Conservation (phyloP, 306 rosid genomes). For the Crataegus laevigata region DNA sequence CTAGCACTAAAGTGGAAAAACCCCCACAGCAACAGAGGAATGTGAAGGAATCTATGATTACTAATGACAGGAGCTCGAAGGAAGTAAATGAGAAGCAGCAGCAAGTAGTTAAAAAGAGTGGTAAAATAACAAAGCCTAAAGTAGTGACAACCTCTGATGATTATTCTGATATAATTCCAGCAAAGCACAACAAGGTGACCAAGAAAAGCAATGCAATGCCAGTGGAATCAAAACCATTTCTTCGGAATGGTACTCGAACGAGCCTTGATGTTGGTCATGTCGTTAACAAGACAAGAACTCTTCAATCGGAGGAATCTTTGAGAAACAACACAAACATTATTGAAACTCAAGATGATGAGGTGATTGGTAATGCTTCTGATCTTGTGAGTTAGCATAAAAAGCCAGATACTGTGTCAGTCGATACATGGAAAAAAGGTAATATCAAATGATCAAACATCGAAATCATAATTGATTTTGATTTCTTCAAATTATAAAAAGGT, state of each 20-base stretch:
- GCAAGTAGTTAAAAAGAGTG: slow-evolving; percentile 35
- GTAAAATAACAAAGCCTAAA: slow-evolving; percentile 49
- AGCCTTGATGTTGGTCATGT: slow-evolving; percentile 33
- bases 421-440: too few species aligned
- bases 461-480: too few species aligned
- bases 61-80: slow-evolving; percentile 35
- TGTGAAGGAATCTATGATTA: slow-evolving; percentile 48
- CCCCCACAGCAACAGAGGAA: slow-evolving; percentile 42
- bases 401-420: slow-evolving; percentile 13
- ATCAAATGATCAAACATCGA: too few species aligned
- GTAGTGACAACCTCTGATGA: slow-evolving; percentile 42
- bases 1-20: slow-evolving; percentile 46
- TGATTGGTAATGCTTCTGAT: slow-evolving; percentile 43
- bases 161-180: slow-evolving; percentile 30
- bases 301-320: slow-evolving; percentile 40
- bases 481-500: too few species aligned
- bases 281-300: slow-evolving; percentile 46
- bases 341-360: slow-evolving; percentile 44
- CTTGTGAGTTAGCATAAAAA: slow-evolving; percentile 46
- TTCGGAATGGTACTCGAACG: slow-evolving; percentile 71
- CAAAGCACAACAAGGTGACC: slow-evolving; percentile 62
- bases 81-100: slow-evolving; percentile 49
- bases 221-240: slow-evolving; percentile 85
- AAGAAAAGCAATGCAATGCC: slow-evolving; percentile 94
- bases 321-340: slow-evolving; percentile 32